Evolutionary conservation across 2,329 filamentous ascomycete species (phyloP).

Genomic region (Paecilomyces fulvus): DNA sequence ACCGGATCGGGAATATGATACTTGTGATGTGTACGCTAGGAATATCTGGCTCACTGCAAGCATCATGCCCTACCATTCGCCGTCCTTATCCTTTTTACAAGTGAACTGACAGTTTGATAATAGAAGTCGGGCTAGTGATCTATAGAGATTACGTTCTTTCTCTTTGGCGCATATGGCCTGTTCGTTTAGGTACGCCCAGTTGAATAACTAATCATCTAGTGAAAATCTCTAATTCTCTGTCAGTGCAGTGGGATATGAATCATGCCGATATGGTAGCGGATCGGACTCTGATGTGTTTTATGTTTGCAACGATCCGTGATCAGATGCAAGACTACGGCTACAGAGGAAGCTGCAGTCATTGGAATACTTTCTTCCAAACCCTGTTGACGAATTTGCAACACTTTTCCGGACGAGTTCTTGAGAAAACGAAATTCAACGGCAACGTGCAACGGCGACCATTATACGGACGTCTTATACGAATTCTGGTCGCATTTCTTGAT

Average conservation of each 20-base stretch:
- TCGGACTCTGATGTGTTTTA: background rate
- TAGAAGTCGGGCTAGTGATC: conserved; percentile 41
- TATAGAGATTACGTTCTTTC: conserved; percentile 28
- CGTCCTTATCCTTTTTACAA: conserved; percentile 48
- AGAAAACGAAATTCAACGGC: conserved; percentile 39
- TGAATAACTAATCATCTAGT: background rate
- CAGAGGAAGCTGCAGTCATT: conserved; percentile 38
- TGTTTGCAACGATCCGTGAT: background rate
- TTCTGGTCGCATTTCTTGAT: conserved; percentile 69
- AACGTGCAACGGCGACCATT: conserved; percentile 23
- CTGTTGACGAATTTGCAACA: conserved; percentile 41
- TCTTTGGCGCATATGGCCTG: conserved; percentile 24
- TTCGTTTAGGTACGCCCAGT: conserved; percentile 26
- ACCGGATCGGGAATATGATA: conserved; percentile 44
- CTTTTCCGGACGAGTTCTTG: conserved; percentile 43
- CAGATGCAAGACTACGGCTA: conserved; percentile 36
- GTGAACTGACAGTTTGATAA: conserved; percentile 46
- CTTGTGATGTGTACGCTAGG: conserved; percentile 44
- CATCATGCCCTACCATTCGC: conserved; percentile 31
- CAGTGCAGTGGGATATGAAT: background rate
- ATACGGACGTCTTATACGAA: conserved; percentile 59
- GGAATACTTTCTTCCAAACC: conserved; percentile 34
- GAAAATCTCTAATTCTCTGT: background rate
- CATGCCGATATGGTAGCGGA: background rate
- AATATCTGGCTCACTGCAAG: conserved; percentile 22